These are phyloP conservation scores for Cystofilobasidium ferigula DNA, from an alignment of 768 basidiomycete species.

Conservation along the genomic window DNA sequence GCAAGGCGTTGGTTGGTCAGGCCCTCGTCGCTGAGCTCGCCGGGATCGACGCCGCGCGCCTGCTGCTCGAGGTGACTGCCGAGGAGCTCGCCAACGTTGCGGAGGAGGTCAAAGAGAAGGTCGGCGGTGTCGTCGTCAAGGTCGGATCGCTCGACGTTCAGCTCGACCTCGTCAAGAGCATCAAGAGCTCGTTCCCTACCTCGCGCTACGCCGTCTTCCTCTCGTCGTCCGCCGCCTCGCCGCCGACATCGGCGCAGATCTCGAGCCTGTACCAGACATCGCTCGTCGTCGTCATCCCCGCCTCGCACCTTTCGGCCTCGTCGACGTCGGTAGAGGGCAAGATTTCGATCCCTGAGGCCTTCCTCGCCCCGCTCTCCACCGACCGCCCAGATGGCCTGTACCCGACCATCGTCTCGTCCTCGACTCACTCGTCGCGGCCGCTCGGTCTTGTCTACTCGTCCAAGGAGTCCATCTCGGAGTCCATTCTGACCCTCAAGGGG, in stretches of 20 bases:
- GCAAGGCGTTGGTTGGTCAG: constrained; percentile 65
- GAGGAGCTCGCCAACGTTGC: constrained; percentile 55
- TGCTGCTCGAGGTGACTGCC: constrained; percentile 60
- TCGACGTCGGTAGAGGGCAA: constrained; percentile 37
- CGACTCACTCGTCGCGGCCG: constrained; percentile 33
- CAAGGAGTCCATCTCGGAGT: constrained; percentile 66
- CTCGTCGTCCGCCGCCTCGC: constrained; percentile 38
- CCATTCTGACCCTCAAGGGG: constrained; percentile 76
- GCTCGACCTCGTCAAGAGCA: constrained; percentile 46
- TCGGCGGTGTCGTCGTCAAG: constrained; percentile 71
- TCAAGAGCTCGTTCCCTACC: constrained; percentile 26
- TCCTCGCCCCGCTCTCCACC: constrained; percentile 67
- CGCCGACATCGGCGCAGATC: constrained; percentile 53
- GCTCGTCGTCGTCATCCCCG: constrained; percentile 62
- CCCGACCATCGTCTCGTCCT: constrained; percentile 77
- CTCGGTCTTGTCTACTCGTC: constrained; percentile 97
- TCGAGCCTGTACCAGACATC: constrained; percentile 47
- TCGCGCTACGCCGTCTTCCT: constrained; percentile 31
- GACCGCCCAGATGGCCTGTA: constrained; percentile 87
- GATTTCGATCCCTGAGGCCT: constrained; percentile 70
- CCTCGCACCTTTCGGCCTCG: constrained; percentile 54
- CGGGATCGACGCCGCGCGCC: constrained; percentile 58
- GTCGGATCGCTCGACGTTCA: constrained; percentile 29
- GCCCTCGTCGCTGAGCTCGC: constrained; percentile 37
- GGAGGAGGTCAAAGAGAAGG: constrained; percentile 62